phyloP scores from a whole-genome alignment of 2,329 filamentous ascomycete species.

The Pezicula rhizophila region DNA sequence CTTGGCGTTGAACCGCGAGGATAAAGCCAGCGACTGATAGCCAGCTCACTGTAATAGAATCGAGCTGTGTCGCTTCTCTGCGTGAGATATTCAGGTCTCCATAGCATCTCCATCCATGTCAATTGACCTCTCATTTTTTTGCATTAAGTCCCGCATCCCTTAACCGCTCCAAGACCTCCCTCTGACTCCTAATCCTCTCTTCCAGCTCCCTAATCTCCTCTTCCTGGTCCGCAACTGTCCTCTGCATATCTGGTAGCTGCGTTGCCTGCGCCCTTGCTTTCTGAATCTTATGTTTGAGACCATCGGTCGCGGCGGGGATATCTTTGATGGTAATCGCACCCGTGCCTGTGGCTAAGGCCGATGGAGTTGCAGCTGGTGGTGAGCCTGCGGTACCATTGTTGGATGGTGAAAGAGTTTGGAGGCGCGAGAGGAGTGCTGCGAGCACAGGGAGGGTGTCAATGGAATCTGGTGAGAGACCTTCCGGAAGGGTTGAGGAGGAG shows the following conservation, averaged over 20 bases:
- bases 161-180: constrained; percentile 48
- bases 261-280: constrained; percentile 64
- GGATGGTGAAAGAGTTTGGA: constrained; percentile 47
- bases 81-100: constrained; percentile 29
- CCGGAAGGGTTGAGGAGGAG: constrained; percentile 37
- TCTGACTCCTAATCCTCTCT: constrained; percentile 56
- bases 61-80: neutral
- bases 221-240: constrained; percentile 62
- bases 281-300: constrained; percentile 77
- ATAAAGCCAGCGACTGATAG: too few species aligned
- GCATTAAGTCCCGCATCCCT: constrained; percentile 42
- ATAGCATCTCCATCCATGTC: constrained; percentile 33
- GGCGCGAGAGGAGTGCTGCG: constrained; percentile 68
- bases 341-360: constrained; percentile 27
- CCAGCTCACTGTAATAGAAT: too few species aligned
- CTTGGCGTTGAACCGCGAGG: too few species aligned
- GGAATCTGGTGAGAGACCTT: constrained; percentile 69
- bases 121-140: constrained; percentile 27
- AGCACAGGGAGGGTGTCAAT: constrained; percentile 84
- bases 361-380: constrained; percentile 26
- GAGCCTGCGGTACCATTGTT: constrained; percentile 25
- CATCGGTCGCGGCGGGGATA: constrained; percentile 70
- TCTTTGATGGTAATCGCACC: constrained; percentile 52
- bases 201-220: constrained; percentile 64
- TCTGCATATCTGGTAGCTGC: constrained; percentile 63